Conservation (phyloP, 306 rosid genomes). For the Glycine soja region DNA sequence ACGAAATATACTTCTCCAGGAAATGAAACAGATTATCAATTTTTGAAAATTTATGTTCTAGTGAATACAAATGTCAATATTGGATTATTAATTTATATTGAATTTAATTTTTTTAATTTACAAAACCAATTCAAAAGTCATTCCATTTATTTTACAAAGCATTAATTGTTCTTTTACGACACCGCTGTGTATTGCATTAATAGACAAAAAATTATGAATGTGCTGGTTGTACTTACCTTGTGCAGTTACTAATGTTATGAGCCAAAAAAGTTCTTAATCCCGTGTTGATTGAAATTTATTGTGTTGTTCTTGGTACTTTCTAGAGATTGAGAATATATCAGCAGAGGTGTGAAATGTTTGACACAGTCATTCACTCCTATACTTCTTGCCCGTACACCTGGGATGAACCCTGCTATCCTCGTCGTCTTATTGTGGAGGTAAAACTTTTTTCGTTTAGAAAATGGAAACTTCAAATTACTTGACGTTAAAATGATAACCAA, state of each 20-base stretch:
- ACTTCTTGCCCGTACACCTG: slow-evolving; percentile 84
- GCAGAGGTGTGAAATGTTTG: slow-evolving; percentile 88
- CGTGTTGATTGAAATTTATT: slow-evolving; percentile 34
- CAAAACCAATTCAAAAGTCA: slow-evolving; percentile 9
- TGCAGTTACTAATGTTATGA: neutral
- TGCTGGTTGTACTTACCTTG: neutral
- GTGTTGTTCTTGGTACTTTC: slow-evolving; percentile 44
- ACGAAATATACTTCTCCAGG: neutral
- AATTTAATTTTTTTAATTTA: neutral
- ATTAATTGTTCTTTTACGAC: slow-evolving; percentile 1
- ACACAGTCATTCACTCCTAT: slow-evolving; percentile 77
- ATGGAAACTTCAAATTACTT: slow-evolving; percentile 41
- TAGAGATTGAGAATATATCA: slow-evolving; percentile 92
- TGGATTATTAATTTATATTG: neutral
- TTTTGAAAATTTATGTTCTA: slow-evolving; percentile 2
- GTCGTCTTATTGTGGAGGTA: slow-evolving; percentile 91
- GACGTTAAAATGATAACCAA: slow-evolving; percentile 36
- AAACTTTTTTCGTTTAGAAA: neutral
- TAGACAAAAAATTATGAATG: neutral
- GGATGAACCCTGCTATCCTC: slow-evolving; percentile 97
- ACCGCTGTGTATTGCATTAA: slow-evolving; percentile 15
- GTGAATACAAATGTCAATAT: neutral
- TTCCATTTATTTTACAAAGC: slow-evolving; percentile 25
- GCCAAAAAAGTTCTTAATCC: neutral
- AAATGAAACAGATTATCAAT: neutral